Conservation (phyloP, 257 asterid species). For the Gynochthodes officinalis region DNA sequence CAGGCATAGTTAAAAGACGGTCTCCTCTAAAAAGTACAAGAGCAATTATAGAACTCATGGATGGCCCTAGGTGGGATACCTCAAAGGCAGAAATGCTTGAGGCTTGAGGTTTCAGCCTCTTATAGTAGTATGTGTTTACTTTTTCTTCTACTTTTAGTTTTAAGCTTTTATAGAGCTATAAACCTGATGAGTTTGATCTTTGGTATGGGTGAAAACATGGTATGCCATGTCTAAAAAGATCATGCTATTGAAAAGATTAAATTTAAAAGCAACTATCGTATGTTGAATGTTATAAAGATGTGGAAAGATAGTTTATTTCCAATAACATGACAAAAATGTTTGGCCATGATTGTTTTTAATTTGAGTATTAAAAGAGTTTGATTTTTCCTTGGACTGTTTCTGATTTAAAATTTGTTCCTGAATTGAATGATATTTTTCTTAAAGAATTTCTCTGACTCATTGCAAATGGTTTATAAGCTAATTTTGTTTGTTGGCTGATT, state of each 20-base stretch:
- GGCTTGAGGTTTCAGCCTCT: neutral
- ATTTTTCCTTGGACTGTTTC: neutral
- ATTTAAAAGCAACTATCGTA: neutral
- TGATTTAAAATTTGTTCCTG: neutral
- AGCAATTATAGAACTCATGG: neutral
- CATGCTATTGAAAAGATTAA: neutral
- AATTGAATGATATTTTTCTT: neutral
- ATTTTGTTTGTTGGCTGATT: neutral
- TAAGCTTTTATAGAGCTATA: neutral
- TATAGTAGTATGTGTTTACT: neutral
- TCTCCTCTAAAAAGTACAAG: neutral
- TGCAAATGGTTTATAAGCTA: neutral
- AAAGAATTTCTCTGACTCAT: neutral
- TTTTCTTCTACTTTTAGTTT: neutral
- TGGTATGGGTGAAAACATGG: neutral
- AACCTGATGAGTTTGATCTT: neutral
- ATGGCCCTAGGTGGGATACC: neutral
- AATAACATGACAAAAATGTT: neutral
- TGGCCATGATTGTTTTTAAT: neutral
- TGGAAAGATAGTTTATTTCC: neutral
- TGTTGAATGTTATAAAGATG: neutral
- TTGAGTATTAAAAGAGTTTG: neutral
- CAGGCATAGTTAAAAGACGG: neutral
- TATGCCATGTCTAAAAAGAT: neutral
- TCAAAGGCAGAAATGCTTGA: neutral